Conservation (phyloP, 75 land plant genomes). For the Pseudotsuga menziesii region DNA sequence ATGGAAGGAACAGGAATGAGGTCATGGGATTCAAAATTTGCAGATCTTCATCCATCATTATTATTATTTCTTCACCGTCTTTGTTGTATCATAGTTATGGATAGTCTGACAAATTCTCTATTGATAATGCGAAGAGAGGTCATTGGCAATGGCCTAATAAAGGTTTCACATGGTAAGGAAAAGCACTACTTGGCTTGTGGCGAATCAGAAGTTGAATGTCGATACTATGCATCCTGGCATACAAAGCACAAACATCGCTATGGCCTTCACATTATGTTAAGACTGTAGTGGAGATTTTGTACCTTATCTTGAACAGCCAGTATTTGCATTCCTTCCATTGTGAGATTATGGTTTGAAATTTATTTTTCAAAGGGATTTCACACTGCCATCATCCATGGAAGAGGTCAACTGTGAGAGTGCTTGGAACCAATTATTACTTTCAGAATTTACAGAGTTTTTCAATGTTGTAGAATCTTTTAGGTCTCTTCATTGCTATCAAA, state of each 20-base stretch:
- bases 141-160: conserved; percentile 68
- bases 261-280: conserved; percentile 75
- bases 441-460: no score
- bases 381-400: conserved; percentile 91
- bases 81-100: conserved; percentile 59
- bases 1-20: conserved; percentile 34
- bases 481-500: no score
- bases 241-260: conserved; percentile 61
- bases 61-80: conserved; percentile 81
- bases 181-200: conserved; percentile 70
- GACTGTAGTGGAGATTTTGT: conserved; percentile 36
- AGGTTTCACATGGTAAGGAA: conserved; percentile 57
- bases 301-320: conserved; percentile 67
- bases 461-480: no score
- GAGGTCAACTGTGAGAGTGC: no score
- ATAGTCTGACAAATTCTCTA: conserved; percentile 47
- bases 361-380: conserved; percentile 92
- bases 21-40: conserved; percentile 52
- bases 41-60: conserved; percentile 88
- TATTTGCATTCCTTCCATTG: conserved; percentile 91
- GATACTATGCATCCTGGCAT: conserved; percentile 49
- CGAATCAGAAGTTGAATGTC: conserved; percentile 44
- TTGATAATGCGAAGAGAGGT: conserved; percentile 62
- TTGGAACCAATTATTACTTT: no score
- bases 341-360: conserved; percentile 88